These are phyloP conservation scores for Linanthus parryae DNA, from an alignment of 148 eudicot genomes.

Conservation along the genomic window DNA sequence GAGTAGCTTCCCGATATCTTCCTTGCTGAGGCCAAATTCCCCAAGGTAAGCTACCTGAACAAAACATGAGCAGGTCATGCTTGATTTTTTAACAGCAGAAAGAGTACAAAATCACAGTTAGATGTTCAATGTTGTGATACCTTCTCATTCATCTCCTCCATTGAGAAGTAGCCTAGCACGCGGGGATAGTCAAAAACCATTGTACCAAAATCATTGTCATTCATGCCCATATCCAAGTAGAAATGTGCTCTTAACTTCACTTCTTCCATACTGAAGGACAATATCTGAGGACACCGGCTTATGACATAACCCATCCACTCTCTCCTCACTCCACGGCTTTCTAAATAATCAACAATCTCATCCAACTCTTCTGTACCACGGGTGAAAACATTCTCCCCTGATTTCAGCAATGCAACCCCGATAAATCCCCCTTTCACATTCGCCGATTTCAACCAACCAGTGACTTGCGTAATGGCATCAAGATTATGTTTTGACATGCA, in stretches of 20 bases:
- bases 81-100: background rate
- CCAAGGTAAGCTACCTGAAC: slow-evolving; percentile 69
- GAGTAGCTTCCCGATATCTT: slow-evolving; percentile 75
- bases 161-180: slow-evolving; percentile 66
- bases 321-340: slow-evolving; percentile 67
- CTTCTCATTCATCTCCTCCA: slow-evolving; percentile 91
- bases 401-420: slow-evolving; percentile 57
- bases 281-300: slow-evolving; percentile 68
- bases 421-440: slow-evolving; percentile 71
- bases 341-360: slow-evolving; percentile 60
- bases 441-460: slow-evolving; percentile 70
- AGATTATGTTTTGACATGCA: slow-evolving; percentile 68
- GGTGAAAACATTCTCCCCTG: slow-evolving; percentile 49
- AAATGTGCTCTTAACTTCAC: slow-evolving; percentile 53
- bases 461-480: slow-evolving; percentile 34
- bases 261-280: slow-evolving; percentile 76
- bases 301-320: slow-evolving; percentile 91
- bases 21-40: slow-evolving; percentile 73
- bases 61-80: slow-evolving; percentile 10
- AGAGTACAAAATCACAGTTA: background rate
- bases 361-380: slow-evolving; percentile 61
- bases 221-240: slow-evolving; percentile 87
- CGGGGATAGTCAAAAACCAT: slow-evolving; percentile 91
- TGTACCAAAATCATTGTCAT: slow-evolving; percentile 83
- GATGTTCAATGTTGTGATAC: slow-evolving; percentile 21